Conservation (phyloP, 805 yeast species). For the Saturnispora quitensis region DNA sequence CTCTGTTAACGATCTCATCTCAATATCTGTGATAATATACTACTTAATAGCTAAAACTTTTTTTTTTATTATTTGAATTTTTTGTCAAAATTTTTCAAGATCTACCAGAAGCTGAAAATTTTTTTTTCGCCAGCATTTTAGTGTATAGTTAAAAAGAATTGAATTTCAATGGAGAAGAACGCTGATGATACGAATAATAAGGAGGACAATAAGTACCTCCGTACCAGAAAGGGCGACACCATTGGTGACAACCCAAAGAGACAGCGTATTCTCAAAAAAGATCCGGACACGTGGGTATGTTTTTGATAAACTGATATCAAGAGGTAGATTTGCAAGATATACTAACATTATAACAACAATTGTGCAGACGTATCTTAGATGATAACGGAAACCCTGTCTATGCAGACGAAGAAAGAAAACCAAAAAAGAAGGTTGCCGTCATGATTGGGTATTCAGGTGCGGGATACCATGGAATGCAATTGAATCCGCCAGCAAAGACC, state of each 20-base stretch:
- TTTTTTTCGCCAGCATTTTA: conserved; percentile 2
- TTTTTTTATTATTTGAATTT: neutral
- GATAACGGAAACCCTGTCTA: conserved; percentile 54
- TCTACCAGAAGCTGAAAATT: neutral
- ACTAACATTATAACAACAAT: conserved; percentile 4
- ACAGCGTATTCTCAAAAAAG: conserved; percentile 22
- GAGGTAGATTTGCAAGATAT: neutral
- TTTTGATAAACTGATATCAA: conserved; percentile 12
- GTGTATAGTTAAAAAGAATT: neutral
- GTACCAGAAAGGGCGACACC: conserved; percentile 21
- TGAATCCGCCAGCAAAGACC: conserved; percentile 79
- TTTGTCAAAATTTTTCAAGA: neutral
- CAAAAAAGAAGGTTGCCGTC: conserved; percentile 85
- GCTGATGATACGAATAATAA: neutral
- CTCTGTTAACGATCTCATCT: conserved; percentile 91
- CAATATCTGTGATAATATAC: neutral
- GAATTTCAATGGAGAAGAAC: neutral
- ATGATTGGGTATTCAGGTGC: conserved; percentile 93
- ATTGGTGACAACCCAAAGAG: conserved; percentile 23
- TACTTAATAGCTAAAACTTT: neutral
- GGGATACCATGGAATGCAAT: conserved; percentile 94
- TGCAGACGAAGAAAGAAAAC: conserved; percentile 48
- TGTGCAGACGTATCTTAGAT: conserved; percentile 39
- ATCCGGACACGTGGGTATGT: conserved; percentile 52
- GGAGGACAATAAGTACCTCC: conserved; percentile 8